Conservation (phyloP, 352 stramenopile species). For the Aphanomyces cochlioides region DNA sequence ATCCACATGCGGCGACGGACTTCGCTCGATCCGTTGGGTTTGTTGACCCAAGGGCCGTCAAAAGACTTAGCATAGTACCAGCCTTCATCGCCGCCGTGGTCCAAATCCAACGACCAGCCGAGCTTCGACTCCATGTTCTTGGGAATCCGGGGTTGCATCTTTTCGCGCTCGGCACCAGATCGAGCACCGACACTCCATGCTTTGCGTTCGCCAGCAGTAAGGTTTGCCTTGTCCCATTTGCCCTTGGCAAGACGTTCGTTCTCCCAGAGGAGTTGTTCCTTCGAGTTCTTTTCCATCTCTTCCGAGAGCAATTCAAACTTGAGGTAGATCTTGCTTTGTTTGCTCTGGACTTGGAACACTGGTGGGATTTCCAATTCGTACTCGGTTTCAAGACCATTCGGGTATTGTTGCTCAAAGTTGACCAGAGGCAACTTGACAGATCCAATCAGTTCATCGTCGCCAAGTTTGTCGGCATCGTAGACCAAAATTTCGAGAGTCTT, state of each 20-base stretch:
- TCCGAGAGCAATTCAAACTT: conserved; percentile 27
- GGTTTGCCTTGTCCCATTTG: conserved; percentile 16
- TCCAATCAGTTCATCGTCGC: conserved; percentile 27
- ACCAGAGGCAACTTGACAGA: conserved; percentile 17
- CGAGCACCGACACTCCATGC: conserved; percentile 28
- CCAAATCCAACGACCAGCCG: conserved; percentile 23
- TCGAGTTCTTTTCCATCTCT: conserved; percentile 28
- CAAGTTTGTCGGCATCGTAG: conserved; percentile 26
- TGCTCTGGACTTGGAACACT: conserved; percentile 9
- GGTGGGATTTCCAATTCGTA: conserved; percentile 17
- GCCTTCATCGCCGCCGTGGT: conserved; percentile 24
- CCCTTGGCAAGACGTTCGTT: conserved; percentile 26
- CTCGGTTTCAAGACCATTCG: conserved; percentile 5
- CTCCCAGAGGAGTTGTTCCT: conserved; percentile 30
- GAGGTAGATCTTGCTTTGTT: conserved; percentile 25
- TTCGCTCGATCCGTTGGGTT: conserved; percentile 20
- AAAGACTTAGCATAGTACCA: conserved; percentile 30
- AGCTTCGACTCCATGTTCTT: conserved; percentile 31
- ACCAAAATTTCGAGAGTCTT: conserved; percentile 23
- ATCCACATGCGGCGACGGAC: conserved; percentile 30
- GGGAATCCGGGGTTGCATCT: conserved; percentile 28
- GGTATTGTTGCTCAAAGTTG: conserved; percentile 17
- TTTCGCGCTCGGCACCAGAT: conserved; percentile 15
- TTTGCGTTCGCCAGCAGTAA: conserved; percentile 17
- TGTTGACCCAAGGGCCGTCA: conserved; percentile 28